Conservation (phyloP, 306 rosid genomes). For the Vigna radiata region DNA sequence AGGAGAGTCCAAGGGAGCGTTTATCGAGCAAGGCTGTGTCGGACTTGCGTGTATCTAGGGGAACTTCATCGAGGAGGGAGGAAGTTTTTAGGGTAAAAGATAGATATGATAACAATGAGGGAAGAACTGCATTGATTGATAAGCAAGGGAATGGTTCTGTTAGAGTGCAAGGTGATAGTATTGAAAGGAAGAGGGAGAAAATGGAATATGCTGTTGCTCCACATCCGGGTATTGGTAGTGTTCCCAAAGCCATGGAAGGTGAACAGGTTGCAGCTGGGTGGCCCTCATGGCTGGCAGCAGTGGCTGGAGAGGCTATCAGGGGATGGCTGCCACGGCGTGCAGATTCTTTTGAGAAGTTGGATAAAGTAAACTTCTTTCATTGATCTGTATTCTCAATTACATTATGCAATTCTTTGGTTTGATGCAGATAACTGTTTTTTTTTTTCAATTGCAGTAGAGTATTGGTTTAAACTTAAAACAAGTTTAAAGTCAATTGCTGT, state of each 20-base stretch:
- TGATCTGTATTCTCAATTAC: conserved; percentile 39
- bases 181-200: conserved; percentile 92
- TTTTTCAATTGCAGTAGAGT: background rate
- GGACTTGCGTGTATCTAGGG: conserved; percentile 62
- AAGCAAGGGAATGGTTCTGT: conserved; percentile 75
- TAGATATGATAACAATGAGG: conserved; percentile 67
- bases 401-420: conserved; percentile 28
- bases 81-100: conserved; percentile 73
- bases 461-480: background rate
- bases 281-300: conserved; percentile 96
- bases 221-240: conserved; percentile 75
- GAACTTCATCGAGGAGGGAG: conserved; percentile 83
- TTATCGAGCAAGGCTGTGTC: conserved; percentile 63
- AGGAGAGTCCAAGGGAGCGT: conserved; percentile 92
- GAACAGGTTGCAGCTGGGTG: conserved; percentile 98
- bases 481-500: background rate
- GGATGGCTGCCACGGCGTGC: conserved; percentile 98
- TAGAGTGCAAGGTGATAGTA: conserved; percentile 62
- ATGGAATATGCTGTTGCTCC: conserved; percentile 67
- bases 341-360: conserved; percentile 94
- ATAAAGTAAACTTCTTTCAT: conserved; percentile 74
- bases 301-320: conserved; percentile 96
- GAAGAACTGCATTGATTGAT: conserved; percentile 66
- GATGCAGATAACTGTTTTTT: conserved; percentile 19
- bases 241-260: conserved; percentile 90